A percentile compares a stretch with the other conserved stretches of the same genome.
These are phyloP conservation scores for Aspergillus carlsbadensis DNA, from an alignment of 495 filamentous ascomycete genomes.

Conservation along the genomic window DNA sequence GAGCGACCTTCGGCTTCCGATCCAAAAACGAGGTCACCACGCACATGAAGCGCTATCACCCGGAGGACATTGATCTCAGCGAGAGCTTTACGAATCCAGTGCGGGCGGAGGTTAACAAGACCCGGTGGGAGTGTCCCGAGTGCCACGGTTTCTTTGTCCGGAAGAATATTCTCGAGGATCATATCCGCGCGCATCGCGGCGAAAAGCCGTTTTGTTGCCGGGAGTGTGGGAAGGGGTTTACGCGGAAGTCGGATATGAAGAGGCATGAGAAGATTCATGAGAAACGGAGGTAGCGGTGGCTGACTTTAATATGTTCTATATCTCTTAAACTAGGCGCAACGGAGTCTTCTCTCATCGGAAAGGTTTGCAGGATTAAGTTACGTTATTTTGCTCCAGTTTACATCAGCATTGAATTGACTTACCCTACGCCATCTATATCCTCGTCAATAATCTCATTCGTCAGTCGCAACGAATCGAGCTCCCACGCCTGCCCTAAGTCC, in stretches of 20 bases:
- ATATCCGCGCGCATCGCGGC: neutral
- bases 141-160: neutral
- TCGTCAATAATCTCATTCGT: too few relatives aligned
- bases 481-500: too few relatives aligned
- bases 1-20: neutral
- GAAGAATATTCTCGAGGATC: neutral
- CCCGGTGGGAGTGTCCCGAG: neutral
- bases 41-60: slow-evolving; percentile 4
- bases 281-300: neutral
- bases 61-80: neutral
- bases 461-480: too few relatives aligned
- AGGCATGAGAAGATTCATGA: slow-evolving; percentile 7
- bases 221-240: slow-evolving; percentile 6
- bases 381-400: too few relatives aligned
- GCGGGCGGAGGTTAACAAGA: neutral
- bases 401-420: too few relatives aligned
- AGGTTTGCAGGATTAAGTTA: too few relatives aligned
- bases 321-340: too few relatives aligned
- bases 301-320: too few relatives aligned
- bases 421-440: too few relatives aligned
- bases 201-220: neutral
- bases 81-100: neutral
- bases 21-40: neutral
- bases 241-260: slow-evolving; percentile 1
- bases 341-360: too few relatives aligned